phyloP scores from a whole-genome alignment of 1,284 basidiomycete genomes.

The Boletus sp. region DNA sequence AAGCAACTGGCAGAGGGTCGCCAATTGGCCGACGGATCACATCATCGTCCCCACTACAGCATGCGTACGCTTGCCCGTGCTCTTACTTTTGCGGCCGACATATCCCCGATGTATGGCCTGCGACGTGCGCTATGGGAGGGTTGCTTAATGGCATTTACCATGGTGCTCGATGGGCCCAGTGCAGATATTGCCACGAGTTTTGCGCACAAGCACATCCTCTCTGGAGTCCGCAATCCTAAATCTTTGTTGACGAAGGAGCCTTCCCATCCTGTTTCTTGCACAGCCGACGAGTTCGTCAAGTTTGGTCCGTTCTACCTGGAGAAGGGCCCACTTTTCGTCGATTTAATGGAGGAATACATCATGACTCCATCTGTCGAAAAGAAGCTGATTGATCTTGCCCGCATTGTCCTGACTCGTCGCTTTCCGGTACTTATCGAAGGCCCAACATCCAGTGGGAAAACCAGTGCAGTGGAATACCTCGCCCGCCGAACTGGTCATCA shows the following conservation, averaged over 20 bases:
- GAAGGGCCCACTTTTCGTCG: slow-evolving; percentile 64
- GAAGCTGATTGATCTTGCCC: slow-evolving; percentile 89
- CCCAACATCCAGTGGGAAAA: slow-evolving; percentile 97
- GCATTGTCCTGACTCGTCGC: slow-evolving; percentile 84
- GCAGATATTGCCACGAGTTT: slow-evolving; percentile 64
- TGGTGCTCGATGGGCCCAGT: slow-evolving; percentile 84
- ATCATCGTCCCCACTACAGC: slow-evolving; percentile 94
- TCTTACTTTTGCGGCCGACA: slow-evolving; percentile 86
- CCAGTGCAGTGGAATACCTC: slow-evolving; percentile 94
- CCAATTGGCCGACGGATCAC: slow-evolving; percentile 92
- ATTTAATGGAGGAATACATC: slow-evolving; percentile 79
- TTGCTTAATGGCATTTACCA: slow-evolving; percentile 96
- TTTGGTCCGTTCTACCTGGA: slow-evolving; percentile 92
- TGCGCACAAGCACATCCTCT: slow-evolving; percentile 78
- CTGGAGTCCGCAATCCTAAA: slow-evolving; percentile 76
- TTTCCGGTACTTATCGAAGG: slow-evolving; percentile 98
- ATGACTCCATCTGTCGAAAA: slow-evolving; percentile 95
- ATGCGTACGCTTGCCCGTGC: slow-evolving; percentile 95
- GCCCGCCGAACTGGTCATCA: slow-evolving; percentile 91
- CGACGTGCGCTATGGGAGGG: slow-evolving; percentile 94
- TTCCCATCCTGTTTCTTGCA: slow-evolving; percentile 46
- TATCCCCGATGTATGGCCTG: slow-evolving; percentile 74
- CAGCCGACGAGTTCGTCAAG: slow-evolving; percentile 66
- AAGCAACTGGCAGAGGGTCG: slow-evolving; percentile 77
- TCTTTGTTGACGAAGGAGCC: slow-evolving; percentile 74